Evolutionary conservation across 495 filamentous ascomycete species (phyloP), one percentile per base, ranked within the genome.

Genomic region (Neurospora sp.): DNA sequence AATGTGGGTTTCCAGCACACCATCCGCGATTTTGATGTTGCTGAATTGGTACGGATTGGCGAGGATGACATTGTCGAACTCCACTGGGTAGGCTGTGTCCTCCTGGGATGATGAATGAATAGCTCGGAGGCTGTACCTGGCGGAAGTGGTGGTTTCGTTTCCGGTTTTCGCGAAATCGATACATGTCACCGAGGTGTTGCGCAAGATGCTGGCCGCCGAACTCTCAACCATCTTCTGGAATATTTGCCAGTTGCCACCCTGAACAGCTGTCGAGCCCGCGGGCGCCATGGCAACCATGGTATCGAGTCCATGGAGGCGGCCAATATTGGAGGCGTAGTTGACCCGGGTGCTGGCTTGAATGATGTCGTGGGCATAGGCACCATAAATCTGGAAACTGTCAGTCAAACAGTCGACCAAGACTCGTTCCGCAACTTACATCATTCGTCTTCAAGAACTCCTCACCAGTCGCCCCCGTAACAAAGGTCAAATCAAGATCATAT

Each of bases 161-260:
- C 70, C 74, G 74, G 38, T 79, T 60, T 39, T 39, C n/a, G 85
- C 83, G 46, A 87, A 88, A 14, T 79, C 73, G 54, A 96, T 87
- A 1, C 80, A 83, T 2, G 85, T 85, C 0, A 97, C 93, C 4
- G 88, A 87, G 0, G 91, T 92, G 77, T 95, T 91, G n/a, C 96
- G 82, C 5, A 82, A 80, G 5, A 93, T 72, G 7, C 86, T 79
- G 1, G 92, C 91, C 2, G 83, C 80, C 9, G 93, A 88, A 5
- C 84, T 82, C 42, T 90, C 84, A 12, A 93, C 82, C 92, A 97
- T 97, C 23, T 88, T 85, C 2, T 89, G 87, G 78, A 99, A 99
- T 54, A 98, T 98, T 79, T 89, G 91, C 95, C 94, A 99, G 77
- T 99, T 99, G 3, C 96, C 96, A 3, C 95, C 94, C 9, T 89